Evolutionary conservation across 441 rosid genomes (phyloP), one percentile per base, ranked within the genome.

Genomic region (Populus hybrid): DNA sequence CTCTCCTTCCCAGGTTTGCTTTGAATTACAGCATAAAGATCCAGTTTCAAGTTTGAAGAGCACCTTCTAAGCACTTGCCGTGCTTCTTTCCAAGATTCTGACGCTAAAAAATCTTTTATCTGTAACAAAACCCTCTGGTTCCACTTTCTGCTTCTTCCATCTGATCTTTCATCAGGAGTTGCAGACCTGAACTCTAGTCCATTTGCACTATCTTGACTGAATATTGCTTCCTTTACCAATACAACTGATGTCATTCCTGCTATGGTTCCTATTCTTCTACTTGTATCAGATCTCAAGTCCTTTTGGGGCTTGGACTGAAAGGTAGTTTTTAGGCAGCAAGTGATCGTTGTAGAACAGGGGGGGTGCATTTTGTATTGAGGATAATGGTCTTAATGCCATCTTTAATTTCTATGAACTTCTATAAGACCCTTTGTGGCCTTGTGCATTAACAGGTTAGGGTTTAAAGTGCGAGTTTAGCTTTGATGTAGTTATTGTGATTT

Each of bases 1-100:
- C 91, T 90, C 76, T 88, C 83, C 42, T 64, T 79, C 66, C 83
- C 89, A 40, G 93, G 89, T 79, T 82, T 93, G 76, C 73, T 84
- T 82, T 90, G 94, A 76, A 89, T 88, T 68, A 89, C 81, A 64
- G 91, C 81, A 74, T 90, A 90, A 14, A 93, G 61, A 65, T 93
- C 97, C 66, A 85, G 90, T 70, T 91, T 90, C 90, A 90, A 82
- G 81, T 80, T 77, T 9, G 91, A 82, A 1, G 92, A 87, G 80
- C 75, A 69, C 84, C 84, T 82, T 87, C 73, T 88, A 31, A 0
- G 33, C 33, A 31, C 33, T 31, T 4, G 33, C 33, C 0, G 94
- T 31, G 88, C 91, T 74, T 91, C 93, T 26, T 76, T 75, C 94
- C 93, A 90, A 21, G 84, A 79, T 71, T 89, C 81, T 0, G 31